These are phyloP conservation scores for Aspergillus tanneri DNA, from an alignment of 2,329 filamentous ascomycete genomes.

Conservation along the genomic window DNA sequence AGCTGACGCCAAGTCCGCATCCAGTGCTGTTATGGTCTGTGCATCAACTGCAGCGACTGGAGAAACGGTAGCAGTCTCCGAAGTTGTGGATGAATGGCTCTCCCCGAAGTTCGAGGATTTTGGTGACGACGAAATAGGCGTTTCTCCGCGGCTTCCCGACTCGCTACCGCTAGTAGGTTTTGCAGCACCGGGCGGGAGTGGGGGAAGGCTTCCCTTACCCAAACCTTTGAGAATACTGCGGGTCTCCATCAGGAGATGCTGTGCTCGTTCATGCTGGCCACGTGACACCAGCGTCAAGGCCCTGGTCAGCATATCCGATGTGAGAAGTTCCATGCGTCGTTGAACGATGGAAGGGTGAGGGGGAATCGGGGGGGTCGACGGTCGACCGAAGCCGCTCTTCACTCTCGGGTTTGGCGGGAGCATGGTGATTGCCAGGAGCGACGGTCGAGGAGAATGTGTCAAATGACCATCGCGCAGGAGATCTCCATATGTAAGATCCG, in stretches of 20 bases:
- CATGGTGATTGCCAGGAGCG: slow-evolving; percentile 93
- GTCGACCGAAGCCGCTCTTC: slow-evolving; percentile 54
- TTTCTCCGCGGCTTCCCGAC: slow-evolving; percentile 39
- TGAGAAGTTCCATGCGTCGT: slow-evolving; percentile 93
- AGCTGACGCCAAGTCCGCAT: slow-evolving; percentile 83
- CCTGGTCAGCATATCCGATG: slow-evolving; percentile 94
- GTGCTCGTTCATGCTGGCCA: slow-evolving; percentile 88
- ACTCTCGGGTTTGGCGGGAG: slow-evolving; percentile 66
- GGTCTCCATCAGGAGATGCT: slow-evolving; percentile 89
- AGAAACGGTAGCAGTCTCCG: slow-evolving; percentile 48
- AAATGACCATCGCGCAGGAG: slow-evolving; percentile 84
- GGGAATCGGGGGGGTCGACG: slow-evolving; percentile 75
- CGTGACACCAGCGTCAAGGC: slow-evolving; percentile 87
- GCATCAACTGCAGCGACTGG: slow-evolving; percentile 76
- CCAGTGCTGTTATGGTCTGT: slow-evolving; percentile 77
- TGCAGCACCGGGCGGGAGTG: slow-evolving; percentile 62
- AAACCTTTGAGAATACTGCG: slow-evolving; percentile 93
- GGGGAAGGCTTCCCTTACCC: slow-evolving; percentile 89
- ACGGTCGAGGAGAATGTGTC: slow-evolving; percentile 83
- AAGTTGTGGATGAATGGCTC: slow-evolving; percentile 33
- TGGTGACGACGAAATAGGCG: slow-evolving; percentile 40
- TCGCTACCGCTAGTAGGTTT: slow-evolving; percentile 49
- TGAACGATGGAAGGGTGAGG: slow-evolving; percentile 95
- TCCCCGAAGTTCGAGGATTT: slow-evolving; percentile 37
- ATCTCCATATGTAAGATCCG: slow-evolving; percentile 89